A percentile compares a stretch with the other conserved stretches of the same genome.
Conservation (phyloP, 2,329 filamentous ascomycete species). For the Apiospora arundinis region DNA sequence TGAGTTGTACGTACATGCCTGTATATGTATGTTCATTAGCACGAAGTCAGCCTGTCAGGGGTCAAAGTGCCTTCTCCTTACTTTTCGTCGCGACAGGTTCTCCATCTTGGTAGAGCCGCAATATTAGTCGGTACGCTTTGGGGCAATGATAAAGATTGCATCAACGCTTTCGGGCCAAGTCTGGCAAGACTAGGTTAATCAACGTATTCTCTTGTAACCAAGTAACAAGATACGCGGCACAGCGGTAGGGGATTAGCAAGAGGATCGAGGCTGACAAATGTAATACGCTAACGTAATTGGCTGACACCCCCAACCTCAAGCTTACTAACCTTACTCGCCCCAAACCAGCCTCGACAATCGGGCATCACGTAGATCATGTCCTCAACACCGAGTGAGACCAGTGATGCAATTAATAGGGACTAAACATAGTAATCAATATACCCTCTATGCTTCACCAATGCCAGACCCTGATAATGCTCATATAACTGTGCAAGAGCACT, state of each 20-base stretch:
- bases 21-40: not conserved
- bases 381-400: not conserved
- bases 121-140: not conserved
- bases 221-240: not conserved
- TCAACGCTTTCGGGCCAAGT: not conserved
- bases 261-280: slow-evolving; percentile 5
- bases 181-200: not conserved
- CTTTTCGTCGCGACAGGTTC: slow-evolving; percentile 37
- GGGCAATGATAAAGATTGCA: not conserved
- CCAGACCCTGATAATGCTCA: not conserved
- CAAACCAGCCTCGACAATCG: no score
- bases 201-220: not conserved
- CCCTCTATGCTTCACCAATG: not conserved
- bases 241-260: not conserved
- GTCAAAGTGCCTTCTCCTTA: slow-evolving; percentile 19
- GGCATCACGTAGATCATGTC: not conserved
- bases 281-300: not conserved
- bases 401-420: not conserved
- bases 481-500: not conserved
- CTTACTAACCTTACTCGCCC: no score
- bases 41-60: not conserved
- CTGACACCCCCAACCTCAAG: not conserved
- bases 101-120: slow-evolving; percentile 32
- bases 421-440: not conserved
- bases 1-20: slow-evolving; percentile 1